phyloP scores from a whole-genome alignment of 805 yeast genomes.

The Zygosaccharomyces siamensis region DNA sequence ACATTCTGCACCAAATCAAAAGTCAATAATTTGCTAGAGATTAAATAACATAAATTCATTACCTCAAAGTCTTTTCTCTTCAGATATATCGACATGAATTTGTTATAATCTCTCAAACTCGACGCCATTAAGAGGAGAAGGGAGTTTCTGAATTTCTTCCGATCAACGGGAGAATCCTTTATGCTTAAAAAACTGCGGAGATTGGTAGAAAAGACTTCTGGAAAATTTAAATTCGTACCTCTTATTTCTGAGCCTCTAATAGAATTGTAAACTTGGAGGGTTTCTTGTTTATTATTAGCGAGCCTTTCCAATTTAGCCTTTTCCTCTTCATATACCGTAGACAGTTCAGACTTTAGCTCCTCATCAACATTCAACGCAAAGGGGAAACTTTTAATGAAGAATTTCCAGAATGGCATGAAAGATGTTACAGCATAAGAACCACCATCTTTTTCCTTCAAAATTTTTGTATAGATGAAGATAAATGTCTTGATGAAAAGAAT shows the following conservation, averaged over 20 bases:
- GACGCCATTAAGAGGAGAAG: slow-evolving; percentile 23
- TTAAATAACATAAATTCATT: slow-evolving; percentile 21
- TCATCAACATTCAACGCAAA: slow-evolving; percentile 28
- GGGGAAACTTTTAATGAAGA: slow-evolving; percentile 30
- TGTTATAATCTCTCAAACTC: slow-evolving; percentile 27
- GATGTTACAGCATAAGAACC: slow-evolving; percentile 22
- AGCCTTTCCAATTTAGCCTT: slow-evolving; percentile 23
- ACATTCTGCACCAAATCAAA: slow-evolving; percentile 27
- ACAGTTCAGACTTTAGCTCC: slow-evolving; percentile 26
- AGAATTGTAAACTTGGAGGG: slow-evolving; percentile 11
- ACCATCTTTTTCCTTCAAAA: slow-evolving; percentile 22
- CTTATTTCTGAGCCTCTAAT: slow-evolving; percentile 14
- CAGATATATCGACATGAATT: slow-evolving; percentile 31
- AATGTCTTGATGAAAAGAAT: slow-evolving; percentile 33
- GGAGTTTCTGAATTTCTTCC: slow-evolving; percentile 17
- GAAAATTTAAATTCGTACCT: slow-evolving; percentile 18
- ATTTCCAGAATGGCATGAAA: slow-evolving; percentile 34
- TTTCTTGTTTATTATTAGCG: slow-evolving; percentile 18
- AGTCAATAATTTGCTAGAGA: slow-evolving; percentile 27
- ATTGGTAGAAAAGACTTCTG: slow-evolving; percentile 31
- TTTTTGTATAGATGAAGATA: slow-evolving; percentile 26
- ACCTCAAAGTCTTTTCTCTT: slow-evolving; percentile 28
- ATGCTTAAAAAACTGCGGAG: slow-evolving; percentile 19
- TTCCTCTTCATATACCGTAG: slow-evolving; percentile 30
- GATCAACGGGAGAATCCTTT: slow-evolving; percentile 5